Base-by-base conservation (phyloP, 2,329 filamentous ascomycete species). In the Xylariaceae sp. region DNA sequence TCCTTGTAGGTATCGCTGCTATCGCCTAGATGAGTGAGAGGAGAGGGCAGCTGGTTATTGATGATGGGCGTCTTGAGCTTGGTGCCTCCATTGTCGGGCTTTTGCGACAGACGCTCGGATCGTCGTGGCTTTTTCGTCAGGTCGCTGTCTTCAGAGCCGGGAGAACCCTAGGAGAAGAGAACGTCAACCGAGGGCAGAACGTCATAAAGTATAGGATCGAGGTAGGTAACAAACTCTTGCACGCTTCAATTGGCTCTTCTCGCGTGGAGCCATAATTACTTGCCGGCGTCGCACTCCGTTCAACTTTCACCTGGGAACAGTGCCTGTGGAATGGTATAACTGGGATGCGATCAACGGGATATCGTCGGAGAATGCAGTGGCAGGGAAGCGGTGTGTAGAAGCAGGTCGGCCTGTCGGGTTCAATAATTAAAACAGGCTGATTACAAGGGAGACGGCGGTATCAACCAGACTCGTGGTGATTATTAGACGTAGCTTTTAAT, bases 161-260 rank as follows among this genome's bases (percentile, higher is more conserved):
- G 52, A 47, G 50, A 54, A 40, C 58, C 54, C 53, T 50, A 44
- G 47, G 16, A 47, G 41, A 39, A 36, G 34, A 29, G 9, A 33
- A 18, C 16, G 33, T 49, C 55, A 51, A 47, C 41, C 46, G 43
- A 50, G 40, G 45, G n/a, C n/a, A n/a, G n/a, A 43, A 21, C 29
- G 38, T 34, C 34, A 29, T 19, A 14, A 38, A 13, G 8, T 9
- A 13, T 5, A 8, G 26, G 21, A 11, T 32, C 23, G 51, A 36
- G 33, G 15, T 33, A 24, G 33, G 24, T 47, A 43, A 69, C 76
- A 60, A 71, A 92, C 87, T 63, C 83, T 76, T 53, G 70, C 77
- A 59, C 88, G 81, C 72, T 94, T 94, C 68, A 92, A 78, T 67
- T 85, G 83, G 69, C 83, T 88, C 70, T 86, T 86, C 66, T 92